These are phyloP conservation scores for Eucalyptus coolabah DNA, from an alignment of 345 rosid genomes.

Conservation along the genomic window DNA sequence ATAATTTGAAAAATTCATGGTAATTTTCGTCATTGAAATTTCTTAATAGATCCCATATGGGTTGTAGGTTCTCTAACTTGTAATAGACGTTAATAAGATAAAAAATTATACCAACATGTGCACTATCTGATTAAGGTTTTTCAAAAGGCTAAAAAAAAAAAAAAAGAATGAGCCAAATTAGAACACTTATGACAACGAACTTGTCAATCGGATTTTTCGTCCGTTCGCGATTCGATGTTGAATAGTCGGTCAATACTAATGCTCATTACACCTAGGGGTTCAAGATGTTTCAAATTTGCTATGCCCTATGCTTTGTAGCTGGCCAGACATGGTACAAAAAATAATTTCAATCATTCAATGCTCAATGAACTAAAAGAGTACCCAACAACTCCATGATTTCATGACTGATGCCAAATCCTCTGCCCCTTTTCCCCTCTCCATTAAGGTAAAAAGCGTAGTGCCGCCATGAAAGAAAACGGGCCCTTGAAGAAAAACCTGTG, in stretches of 20 bases:
- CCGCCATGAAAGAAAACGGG: neutral
- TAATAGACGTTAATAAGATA: neutral
- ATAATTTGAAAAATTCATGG: neutral
- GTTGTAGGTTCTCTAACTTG: neutral
- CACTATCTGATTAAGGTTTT: neutral
- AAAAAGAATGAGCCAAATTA: neutral
- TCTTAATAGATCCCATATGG: neutral
- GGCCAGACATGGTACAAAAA: neutral
- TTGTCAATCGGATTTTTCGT: neutral
- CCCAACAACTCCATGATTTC: neutral
- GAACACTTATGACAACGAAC: neutral
- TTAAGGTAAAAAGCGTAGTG: neutral
- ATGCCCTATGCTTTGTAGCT: neutral
- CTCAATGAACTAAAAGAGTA: neutral
- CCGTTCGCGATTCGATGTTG: rapidly evolving
- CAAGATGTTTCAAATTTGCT: neutral
- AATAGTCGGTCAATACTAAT: rapidly evolving
- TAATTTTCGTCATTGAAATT: neutral
- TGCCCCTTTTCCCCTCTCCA: neutral
- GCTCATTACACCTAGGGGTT: neutral
- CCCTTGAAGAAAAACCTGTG: neutral
- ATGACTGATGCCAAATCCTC: neutral
- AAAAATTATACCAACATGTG: neutral
- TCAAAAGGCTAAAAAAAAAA: neutral
- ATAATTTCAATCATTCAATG: neutral